These are phyloP conservation scores for Aspergillus melleus DNA, from an alignment of 2,329 filamentous ascomycete species.

Conservation along the genomic window DNA sequence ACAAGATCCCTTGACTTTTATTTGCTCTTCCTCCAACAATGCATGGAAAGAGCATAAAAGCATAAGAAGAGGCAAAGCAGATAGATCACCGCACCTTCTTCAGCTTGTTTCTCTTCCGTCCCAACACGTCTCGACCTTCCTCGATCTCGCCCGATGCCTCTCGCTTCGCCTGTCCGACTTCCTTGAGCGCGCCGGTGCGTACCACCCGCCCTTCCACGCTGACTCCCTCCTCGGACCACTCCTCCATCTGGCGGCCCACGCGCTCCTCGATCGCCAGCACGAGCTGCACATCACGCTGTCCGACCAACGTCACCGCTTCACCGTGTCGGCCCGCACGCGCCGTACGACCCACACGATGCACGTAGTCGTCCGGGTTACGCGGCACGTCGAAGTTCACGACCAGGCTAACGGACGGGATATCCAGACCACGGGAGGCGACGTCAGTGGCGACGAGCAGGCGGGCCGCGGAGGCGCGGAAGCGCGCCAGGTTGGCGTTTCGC, in stretches of 20 bases:
- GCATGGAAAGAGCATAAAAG: too few species aligned
- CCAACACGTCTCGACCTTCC: constrained; percentile 84
- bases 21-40: not conserved
- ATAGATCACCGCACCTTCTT: constrained; percentile 40
- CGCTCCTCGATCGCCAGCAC: constrained; percentile 86
- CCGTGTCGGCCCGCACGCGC: constrained; percentile 85
- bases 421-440: constrained; percentile 88
- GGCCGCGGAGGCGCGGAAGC: constrained; percentile 87
- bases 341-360: constrained; percentile 93
- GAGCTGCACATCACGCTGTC: constrained; percentile 87
- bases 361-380: constrained; percentile 94
- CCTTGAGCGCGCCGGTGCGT: constrained; percentile 73
- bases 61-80: not conserved
- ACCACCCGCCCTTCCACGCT: constrained; percentile 90
- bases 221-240: constrained; percentile 86
- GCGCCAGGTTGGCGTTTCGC: constrained; percentile 80
- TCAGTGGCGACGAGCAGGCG: constrained; percentile 92
- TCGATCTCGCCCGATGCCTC: constrained; percentile 90
- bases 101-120: constrained; percentile 64
- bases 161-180: constrained; percentile 92
- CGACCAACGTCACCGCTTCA: constrained; percentile 82
- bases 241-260: constrained; percentile 74
- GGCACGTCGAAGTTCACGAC: constrained; percentile 97
- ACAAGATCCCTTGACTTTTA: not conserved
- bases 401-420: constrained; percentile 87